phyloP scores from a whole-genome alignment of 176 grass and related monocot species.

The Rhynchospora tenuis region DNA sequence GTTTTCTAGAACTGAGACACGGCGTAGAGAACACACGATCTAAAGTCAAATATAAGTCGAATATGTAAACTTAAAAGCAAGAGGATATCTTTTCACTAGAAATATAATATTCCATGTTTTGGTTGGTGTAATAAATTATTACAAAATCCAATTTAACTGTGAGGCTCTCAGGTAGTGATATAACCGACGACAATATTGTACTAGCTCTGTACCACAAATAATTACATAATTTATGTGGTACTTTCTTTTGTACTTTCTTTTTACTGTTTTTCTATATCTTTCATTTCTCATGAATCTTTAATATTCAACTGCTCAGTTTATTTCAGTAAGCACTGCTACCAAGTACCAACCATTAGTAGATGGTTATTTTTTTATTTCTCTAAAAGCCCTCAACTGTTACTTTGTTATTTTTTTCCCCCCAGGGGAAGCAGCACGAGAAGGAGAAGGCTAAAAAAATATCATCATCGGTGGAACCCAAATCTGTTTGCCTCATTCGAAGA shows the following conservation, averaged over 20 bases:
- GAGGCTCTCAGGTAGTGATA: background rate
- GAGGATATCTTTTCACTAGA: background rate
- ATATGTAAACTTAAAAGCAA: background rate
- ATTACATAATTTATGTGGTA: background rate
- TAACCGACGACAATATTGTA: background rate
- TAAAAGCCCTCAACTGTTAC: background rate
- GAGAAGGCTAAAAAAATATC: conserved; percentile 74
- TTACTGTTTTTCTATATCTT: background rate
- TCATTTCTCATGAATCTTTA: background rate
- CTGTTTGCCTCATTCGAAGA: conserved; percentile 45
- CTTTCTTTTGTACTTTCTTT: background rate
- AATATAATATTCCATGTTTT: background rate
- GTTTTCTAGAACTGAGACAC: conserved; percentile 3
- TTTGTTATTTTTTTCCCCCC: background rate
- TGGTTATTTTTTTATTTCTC: background rate
- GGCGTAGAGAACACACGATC: background rate
- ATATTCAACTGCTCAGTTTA: background rate
- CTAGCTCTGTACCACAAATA: background rate
- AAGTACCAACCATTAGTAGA: background rate
- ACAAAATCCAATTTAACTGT: background rate
- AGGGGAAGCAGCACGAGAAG: conserved; percentile 61
- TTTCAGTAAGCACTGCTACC: background rate
- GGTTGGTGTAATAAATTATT: background rate
- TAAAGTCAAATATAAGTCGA: background rate
- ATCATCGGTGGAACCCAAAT: conserved; percentile 33